Conservation (phyloP, 106 monocot genomes). For the Agapanthus africanus region DNA sequence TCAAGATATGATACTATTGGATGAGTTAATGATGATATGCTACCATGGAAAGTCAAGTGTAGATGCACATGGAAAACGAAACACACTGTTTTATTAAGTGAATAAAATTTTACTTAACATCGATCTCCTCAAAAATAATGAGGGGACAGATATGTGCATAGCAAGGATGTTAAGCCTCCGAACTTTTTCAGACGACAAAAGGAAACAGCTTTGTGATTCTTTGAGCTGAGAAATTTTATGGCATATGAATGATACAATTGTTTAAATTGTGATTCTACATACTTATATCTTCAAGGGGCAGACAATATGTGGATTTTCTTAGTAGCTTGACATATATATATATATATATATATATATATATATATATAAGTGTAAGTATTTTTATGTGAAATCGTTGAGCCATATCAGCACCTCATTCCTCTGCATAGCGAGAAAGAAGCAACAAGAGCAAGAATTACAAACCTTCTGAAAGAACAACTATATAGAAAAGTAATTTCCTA, state of each 20-base stretch:
- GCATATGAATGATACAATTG: neutral
- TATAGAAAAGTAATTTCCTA: neutral
- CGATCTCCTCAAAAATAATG: neutral
- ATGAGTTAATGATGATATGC: neutral
- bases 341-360: too few relatives aligned
- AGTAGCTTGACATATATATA: too few relatives aligned
- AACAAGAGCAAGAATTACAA: neutral
- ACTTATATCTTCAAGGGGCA: neutral
- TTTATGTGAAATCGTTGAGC: neutral
- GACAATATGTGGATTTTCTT: neutral
- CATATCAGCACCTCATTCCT: conserved; percentile 7
- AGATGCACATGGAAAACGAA: neutral
- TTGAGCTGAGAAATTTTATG: neutral
- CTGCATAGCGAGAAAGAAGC: neutral
- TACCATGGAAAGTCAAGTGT: too few relatives aligned
- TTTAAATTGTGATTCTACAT: neutral
- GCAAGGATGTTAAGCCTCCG: neutral
- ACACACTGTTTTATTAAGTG: neutral
- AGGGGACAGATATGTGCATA: neutral
- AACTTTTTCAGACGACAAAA: neutral
- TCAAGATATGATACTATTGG: neutral
- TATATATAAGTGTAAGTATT: neutral
- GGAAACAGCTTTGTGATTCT: neutral
- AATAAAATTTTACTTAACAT: neutral
- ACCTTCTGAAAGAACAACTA: neutral